Percentiles rank a stretch among this genome's conserved stretches.
Conservation (phyloP, 2,329 filamentous ascomycete genomes). For the Elsinoe ampelina region DNA sequence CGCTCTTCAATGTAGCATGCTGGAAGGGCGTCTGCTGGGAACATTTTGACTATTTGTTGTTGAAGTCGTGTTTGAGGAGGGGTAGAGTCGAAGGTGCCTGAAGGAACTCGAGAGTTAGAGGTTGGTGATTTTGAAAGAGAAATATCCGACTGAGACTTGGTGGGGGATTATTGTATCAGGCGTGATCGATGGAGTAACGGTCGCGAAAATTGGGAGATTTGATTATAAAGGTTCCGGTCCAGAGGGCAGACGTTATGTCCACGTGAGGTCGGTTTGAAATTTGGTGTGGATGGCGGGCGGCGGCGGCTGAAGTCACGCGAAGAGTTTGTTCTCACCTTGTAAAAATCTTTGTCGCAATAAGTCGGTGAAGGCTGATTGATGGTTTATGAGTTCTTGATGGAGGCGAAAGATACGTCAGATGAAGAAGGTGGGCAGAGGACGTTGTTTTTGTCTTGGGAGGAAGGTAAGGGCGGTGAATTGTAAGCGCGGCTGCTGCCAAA, state of each 20-base stretch:
- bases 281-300: neutral
- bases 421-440: neutral
- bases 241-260: neutral
- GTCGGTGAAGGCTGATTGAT: neutral
- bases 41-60: conserved; percentile 20
- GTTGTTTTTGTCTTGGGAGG: conserved; percentile 5
- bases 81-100: neutral
- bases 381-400: neutral
- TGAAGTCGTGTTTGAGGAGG: neutral
- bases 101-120: neutral
- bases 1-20: conserved; percentile 27
- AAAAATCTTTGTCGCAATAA: neutral
- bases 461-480: conserved; percentile 2
- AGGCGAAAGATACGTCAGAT: neutral
- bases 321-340: neutral
- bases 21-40: conserved; percentile 25
- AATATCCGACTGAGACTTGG: conserved; percentile 4
- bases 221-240: conserved; percentile 86
- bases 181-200: conserved; percentile 6
- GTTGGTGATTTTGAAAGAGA: neutral
- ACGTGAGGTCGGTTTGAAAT: conserved; percentile 8
- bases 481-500: neutral
- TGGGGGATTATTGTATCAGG: neutral
- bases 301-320: neutral
- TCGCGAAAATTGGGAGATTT: conserved; percentile 55